Conservation (phyloP, 2,329 filamentous ascomycete species). For the Aspergillus japonicus region DNA sequence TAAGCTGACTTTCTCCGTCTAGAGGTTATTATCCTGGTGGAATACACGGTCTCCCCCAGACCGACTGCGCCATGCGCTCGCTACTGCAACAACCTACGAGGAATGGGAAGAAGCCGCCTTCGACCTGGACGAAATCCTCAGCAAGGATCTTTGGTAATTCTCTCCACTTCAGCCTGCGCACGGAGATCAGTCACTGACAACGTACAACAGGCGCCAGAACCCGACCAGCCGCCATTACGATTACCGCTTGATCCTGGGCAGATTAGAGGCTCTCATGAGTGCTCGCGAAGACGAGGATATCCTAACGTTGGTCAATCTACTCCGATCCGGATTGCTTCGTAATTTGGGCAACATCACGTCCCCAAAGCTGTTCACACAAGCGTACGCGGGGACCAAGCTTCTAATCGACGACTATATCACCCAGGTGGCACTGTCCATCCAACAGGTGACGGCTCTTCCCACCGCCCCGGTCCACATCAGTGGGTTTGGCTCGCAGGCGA, state of each 20-base stretch:
- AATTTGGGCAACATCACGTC: slow-evolving; percentile 91
- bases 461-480: slow-evolving; percentile 52
- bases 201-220: slow-evolving; percentile 69
- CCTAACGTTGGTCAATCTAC: slow-evolving; percentile 70
- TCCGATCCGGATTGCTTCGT: slow-evolving; percentile 73
- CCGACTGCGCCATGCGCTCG: slow-evolving; percentile 64
- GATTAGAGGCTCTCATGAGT: slow-evolving; percentile 67
- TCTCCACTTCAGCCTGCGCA: not conserved
- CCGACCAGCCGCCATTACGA: slow-evolving; percentile 80
- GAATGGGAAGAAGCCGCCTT: slow-evolving; percentile 85
- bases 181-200: not conserved
- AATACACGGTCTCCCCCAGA: slow-evolving; percentile 63
- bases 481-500: slow-evolving; percentile 69
- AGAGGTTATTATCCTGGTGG: slow-evolving; percentile 71
- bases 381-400: slow-evolving; percentile 84
- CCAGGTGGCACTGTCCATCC: slow-evolving; percentile 76
- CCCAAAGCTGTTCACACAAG: slow-evolving; percentile 76
- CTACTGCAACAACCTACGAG: slow-evolving; percentile 69
- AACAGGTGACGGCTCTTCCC: slow-evolving; percentile 69
- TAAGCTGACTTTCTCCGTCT: slow-evolving; percentile 10
- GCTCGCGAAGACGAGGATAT: slow-evolving; percentile 71
- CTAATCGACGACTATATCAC: slow-evolving; percentile 89
- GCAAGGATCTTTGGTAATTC: slow-evolving; percentile 72
- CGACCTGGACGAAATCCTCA: slow-evolving; percentile 77
- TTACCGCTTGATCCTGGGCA: slow-evolving; percentile 76